Evolutionary conservation across 225 moss, liverwort and hornwort species (phyloP).

Genomic region (Physcomitrium patens): DNA sequence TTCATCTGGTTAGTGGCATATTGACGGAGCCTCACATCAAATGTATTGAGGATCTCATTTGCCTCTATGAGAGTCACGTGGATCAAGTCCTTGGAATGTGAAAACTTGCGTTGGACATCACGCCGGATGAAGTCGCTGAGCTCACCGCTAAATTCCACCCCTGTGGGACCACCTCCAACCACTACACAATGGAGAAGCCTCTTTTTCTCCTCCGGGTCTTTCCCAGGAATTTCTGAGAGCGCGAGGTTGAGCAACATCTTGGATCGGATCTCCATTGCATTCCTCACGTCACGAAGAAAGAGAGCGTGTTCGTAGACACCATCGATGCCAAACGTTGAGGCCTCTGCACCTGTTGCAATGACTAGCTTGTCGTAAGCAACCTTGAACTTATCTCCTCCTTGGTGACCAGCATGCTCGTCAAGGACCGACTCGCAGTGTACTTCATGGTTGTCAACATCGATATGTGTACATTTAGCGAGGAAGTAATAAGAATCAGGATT

Average conservation of each 20-base stretch:
- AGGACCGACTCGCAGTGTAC: constrained; percentile 59
- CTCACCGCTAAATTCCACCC: constrained; percentile 87
- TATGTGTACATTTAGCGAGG: constrained; percentile 54
- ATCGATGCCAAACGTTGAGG: constrained; percentile 65
- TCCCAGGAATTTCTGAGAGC: constrained; percentile 71
- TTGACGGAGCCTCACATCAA: constrained; percentile 63
- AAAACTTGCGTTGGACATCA: constrained; percentile 68
- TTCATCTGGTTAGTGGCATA: constrained; percentile 64
- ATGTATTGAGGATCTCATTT: constrained; percentile 67
- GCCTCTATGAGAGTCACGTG: constrained; percentile 80
- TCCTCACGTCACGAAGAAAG: constrained; percentile 73
- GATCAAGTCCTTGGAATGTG: constrained; percentile 61
- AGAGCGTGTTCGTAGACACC: constrained; percentile 67
- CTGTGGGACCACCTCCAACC: constrained; percentile 85
- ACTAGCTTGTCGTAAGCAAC: constrained; percentile 80
- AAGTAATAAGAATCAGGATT: constrained; percentile 60
- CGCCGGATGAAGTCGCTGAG: constrained; percentile 77
- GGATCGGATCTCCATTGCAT: constrained; percentile 73
- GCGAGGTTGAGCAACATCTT: constrained; percentile 77
- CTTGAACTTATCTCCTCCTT: constrained; percentile 44
- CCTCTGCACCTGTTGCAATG: constrained; percentile 76
- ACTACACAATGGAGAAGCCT: constrained; percentile 68
- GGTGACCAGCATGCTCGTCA: constrained; percentile 39
- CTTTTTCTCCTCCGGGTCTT: constrained; percentile 54
- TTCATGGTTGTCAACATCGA: constrained; percentile 51